These are phyloP conservation scores for Ceratopteris richardii DNA, from an alignment of 75 land plant genomes.

Conservation along the genomic window DNA sequence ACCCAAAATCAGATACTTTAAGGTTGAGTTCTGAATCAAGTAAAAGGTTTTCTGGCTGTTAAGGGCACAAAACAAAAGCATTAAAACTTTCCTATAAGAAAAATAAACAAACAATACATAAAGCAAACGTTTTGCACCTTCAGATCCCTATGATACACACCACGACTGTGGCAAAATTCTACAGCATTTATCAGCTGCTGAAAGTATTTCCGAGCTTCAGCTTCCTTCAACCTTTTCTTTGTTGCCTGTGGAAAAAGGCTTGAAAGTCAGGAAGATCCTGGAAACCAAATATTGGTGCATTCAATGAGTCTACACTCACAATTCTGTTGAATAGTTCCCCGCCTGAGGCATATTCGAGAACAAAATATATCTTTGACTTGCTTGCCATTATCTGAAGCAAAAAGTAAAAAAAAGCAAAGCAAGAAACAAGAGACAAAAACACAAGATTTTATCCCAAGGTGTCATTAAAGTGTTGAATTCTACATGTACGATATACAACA, in stretches of 20 bases:
- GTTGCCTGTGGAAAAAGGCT: constrained; percentile 5
- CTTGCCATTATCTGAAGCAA: constrained; percentile 50
- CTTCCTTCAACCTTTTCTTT: constrained; percentile 38
- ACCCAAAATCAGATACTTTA: constrained; percentile 47
- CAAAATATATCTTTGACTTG: constrained; percentile 59
- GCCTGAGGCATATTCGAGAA: constrained; percentile 41
- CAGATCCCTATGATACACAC: constrained; percentile 68
- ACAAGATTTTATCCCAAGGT: too few species aligned
- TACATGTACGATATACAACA: too few species aligned
- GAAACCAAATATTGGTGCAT: background rate
- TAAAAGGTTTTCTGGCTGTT: constrained; percentile 18
- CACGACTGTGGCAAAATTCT: constrained; percentile 58
- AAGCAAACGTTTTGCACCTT: too few species aligned
- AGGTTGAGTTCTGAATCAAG: constrained; percentile 41
- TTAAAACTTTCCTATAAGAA: background rate
- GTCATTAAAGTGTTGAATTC: too few species aligned
- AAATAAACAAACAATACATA: background rate
- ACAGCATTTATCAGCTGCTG: constrained; percentile 60
- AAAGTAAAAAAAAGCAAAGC: too few species aligned
- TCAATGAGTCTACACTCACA: constrained; percentile 2
- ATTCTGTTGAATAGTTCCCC: constrained; percentile 14
- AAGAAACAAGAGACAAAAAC: too few species aligned
- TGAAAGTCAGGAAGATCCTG: background rate
- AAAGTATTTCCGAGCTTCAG: constrained; percentile 40
- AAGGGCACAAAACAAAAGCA: background rate